Conservation (phyloP, 257 asterid genomes). For the Ilex aquifolium region DNA sequence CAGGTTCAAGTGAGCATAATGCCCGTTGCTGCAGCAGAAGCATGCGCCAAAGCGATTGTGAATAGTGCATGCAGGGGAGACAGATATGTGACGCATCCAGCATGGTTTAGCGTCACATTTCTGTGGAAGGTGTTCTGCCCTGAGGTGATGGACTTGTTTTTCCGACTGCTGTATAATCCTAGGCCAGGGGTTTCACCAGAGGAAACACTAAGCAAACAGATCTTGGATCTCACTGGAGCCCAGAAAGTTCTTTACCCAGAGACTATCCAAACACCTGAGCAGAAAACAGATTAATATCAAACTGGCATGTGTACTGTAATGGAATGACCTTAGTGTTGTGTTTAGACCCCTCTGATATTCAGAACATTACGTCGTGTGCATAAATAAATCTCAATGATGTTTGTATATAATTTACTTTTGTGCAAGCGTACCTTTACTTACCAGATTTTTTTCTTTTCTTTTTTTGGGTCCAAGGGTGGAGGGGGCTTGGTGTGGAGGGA, state of each 20-base stretch:
- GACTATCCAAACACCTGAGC: constrained; percentile 15
- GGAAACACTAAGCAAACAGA: constrained; percentile 37
- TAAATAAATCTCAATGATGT: no score
- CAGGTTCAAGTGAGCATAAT: constrained; percentile 41
- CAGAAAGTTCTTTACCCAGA: constrained; percentile 43
- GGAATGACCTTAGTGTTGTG: no score
- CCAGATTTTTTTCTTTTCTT: no score
- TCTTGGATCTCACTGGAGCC: constrained; percentile 35
- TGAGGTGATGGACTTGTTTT: constrained; percentile 47
- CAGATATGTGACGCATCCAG: constrained; percentile 42
- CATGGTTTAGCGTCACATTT: constrained; percentile 40
- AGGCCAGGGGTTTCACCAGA: constrained; percentile 15
- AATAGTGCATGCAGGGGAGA: constrained; percentile 61
- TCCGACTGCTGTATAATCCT: constrained; percentile 35
- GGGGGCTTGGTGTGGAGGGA: no score
- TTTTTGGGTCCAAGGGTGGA: no score
- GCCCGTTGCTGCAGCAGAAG: constrained; percentile 31
- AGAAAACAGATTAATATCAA: constrained; percentile 19
- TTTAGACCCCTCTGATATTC: no score
- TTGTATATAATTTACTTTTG: no score
- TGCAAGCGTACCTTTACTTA: no score
- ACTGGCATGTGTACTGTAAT: neutral
- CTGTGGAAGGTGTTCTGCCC: constrained; percentile 32
- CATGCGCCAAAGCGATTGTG: constrained; percentile 42
- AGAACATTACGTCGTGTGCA: no score